These are phyloP conservation scores for Ogataea pignaliae DNA, from an alignment of 805 yeast genomes.

Conservation along the genomic window DNA sequence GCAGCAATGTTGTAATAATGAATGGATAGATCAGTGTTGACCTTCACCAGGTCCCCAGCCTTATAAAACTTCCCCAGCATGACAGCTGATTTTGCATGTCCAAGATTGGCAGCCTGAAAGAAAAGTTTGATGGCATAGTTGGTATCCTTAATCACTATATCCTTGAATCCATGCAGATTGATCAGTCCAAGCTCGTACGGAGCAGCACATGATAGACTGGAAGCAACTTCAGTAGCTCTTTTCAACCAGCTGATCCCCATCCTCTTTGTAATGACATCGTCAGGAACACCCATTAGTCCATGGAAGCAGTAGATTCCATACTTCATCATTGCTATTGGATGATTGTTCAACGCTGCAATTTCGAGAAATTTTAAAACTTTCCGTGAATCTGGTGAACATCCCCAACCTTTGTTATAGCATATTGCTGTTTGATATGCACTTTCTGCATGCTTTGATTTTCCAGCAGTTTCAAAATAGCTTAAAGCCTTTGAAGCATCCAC, in stretches of 20 bases:
- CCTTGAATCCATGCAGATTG: slow-evolving; percentile 78
- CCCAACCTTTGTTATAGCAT: slow-evolving; percentile 92
- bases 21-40: slow-evolving; percentile 77
- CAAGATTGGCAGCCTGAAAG: slow-evolving; percentile 83
- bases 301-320: slow-evolving; percentile 84
- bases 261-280: slow-evolving; percentile 64
- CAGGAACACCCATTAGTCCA: slow-evolving; percentile 75
- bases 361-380: slow-evolving; percentile 79
- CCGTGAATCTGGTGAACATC: slow-evolving; percentile 83
- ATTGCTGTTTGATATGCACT: slow-evolving; percentile 87
- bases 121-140: slow-evolving; percentile 83
- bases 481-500: slow-evolving; percentile 76
- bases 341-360: slow-evolving; percentile 86
- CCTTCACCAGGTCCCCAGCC: slow-evolving; percentile 68
- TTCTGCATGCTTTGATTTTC: slow-evolving; percentile 90
- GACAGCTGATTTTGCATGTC: slow-evolving; percentile 76
- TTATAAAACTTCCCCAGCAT: slow-evolving; percentile 82
- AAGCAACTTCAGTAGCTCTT: slow-evolving; percentile 81
- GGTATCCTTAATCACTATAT: slow-evolving; percentile 78
- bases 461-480: slow-evolving; percentile 76
- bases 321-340: slow-evolving; percentile 95
- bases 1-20: slow-evolving; percentile 95
- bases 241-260: slow-evolving; percentile 91
- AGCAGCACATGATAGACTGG: slow-evolving; percentile 83
- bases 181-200: slow-evolving; percentile 89